Conservation (phyloP, 441 rosid genomes). For the Arabidopsis hybrid region DNA sequence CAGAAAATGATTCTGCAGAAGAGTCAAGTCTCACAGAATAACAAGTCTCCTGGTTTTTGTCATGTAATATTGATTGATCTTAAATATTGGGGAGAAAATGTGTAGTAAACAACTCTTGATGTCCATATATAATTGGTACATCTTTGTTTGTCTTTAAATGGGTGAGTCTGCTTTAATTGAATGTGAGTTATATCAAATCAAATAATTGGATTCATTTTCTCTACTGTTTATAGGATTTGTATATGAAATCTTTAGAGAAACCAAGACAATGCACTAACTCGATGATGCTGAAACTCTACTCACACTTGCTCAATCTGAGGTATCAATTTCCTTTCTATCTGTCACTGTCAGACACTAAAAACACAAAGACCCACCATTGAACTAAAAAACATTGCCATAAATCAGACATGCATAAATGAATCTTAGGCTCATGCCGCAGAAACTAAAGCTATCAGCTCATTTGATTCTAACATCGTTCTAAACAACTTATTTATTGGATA, state of each 20-base stretch:
- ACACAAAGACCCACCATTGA: neutral
- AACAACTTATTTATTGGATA: neutral
- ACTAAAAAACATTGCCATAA: constrained; percentile 1
- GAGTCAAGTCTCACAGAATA: constrained; percentile 32
- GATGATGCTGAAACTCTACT: neutral
- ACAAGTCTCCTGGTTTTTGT: neutral
- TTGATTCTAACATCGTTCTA: neutral
- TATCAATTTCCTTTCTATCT: neutral
- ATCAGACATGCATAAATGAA: constrained; percentile 18
- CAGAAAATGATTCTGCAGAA: constrained; percentile 9
- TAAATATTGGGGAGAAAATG: neutral
- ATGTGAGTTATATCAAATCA: constrained; percentile 11
- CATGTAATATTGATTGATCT: neutral
- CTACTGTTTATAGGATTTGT: neutral
- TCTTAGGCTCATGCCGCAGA: constrained; percentile 1
- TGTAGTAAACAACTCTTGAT: constrained; percentile 8
- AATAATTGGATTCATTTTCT: neutral
- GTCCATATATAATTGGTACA: constrained; percentile 8
- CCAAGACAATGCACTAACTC: neutral
- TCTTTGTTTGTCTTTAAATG: constrained; percentile 1
- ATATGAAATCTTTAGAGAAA: neutral
- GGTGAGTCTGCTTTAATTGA: neutral
- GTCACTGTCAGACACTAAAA: neutral
- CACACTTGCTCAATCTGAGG: constrained; percentile 9
- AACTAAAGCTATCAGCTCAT: constrained; percentile 19